Evolutionary conservation across 352 stramenopile species (phyloP).

Genomic region (Globisporangium sylvaticum): DNA sequence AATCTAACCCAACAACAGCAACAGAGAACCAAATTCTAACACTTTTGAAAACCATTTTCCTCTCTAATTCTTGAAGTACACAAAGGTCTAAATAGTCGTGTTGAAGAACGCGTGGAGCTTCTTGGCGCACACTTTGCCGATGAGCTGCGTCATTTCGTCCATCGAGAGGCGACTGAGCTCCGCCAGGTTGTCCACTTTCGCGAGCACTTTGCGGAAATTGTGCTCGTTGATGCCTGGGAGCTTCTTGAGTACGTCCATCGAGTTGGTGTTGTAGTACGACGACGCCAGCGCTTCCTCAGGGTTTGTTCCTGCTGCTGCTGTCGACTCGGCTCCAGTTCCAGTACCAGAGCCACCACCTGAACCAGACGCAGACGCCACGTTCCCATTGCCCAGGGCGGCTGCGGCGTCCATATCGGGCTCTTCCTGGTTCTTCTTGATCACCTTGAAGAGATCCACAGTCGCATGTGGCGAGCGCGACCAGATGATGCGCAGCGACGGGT

Average conservation of each 20-base stretch:
- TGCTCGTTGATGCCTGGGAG: constrained; percentile 95
- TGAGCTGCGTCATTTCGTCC: constrained; percentile 54
- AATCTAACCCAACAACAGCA: neutral
- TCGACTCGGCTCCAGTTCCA: constrained; percentile 21
- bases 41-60: constrained; percentile 5
- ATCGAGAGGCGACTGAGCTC: constrained; percentile 69
- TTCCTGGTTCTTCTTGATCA: constrained; percentile 80
- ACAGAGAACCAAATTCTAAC: constrained; percentile 6
- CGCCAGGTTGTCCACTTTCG: constrained; percentile 63
- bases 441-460: constrained; percentile 84
- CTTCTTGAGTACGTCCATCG: constrained; percentile 92
- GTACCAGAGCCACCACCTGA: constrained; percentile 15
- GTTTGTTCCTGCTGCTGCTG: constrained; percentile 51
- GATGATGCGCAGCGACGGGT: constrained; percentile 92
- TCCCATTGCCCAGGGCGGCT: constrained; percentile 53
- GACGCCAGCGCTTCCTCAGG: constrained; percentile 52
- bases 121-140: constrained; percentile 73
- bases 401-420: constrained; percentile 79
- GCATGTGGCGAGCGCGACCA: constrained; percentile 93
- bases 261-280: constrained; percentile 86
- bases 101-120: constrained; percentile 85
- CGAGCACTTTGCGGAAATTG: constrained; percentile 86
- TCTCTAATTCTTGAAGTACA: neutral
- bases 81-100: constrained; percentile 32
- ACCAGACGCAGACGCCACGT: neutral